These are phyloP conservation scores for Nakaseomyces glabratus DNA, from an alignment of 1,139 yeast genomes.

Conservation along the genomic window DNA sequence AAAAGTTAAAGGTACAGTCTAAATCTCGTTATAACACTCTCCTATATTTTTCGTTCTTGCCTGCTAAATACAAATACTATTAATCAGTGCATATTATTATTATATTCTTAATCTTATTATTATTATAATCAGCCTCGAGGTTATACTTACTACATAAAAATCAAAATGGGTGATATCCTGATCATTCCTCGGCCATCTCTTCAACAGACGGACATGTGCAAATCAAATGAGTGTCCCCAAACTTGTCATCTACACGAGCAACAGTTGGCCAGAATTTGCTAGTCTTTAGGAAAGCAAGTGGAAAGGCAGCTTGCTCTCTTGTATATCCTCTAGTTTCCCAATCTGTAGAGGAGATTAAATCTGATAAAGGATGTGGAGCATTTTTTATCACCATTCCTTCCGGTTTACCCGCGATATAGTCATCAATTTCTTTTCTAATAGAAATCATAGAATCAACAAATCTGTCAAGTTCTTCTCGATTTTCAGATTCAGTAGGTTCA, in stretches of 20 bases:
- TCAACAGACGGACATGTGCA: conserved; percentile 89
- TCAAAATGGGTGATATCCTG: too few relatives aligned
- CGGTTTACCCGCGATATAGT: conserved; percentile 57
- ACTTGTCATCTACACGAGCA: conserved; percentile 84
- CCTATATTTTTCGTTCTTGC: too few relatives aligned
- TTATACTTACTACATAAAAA: too few relatives aligned
- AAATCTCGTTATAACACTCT: too few relatives aligned
- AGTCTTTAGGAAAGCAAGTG: conserved; percentile 60
- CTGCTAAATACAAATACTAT: too few relatives aligned
- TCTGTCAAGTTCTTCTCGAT: conserved; percentile 77
- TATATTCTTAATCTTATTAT: too few relatives aligned
- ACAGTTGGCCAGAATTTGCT: conserved; percentile 95
- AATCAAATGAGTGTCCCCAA: conserved; percentile 84
- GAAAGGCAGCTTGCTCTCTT: conserved; percentile 89
- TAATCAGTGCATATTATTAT: too few relatives aligned
- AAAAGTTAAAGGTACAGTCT: too few relatives aligned
- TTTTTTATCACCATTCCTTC: conserved; percentile 71
- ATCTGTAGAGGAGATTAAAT: conserved; percentile 49
- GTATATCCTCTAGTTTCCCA: conserved; percentile 89
- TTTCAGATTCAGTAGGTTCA: conserved; percentile 95
- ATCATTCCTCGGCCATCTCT: conserved; percentile 36
- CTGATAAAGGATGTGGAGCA: conserved; percentile 87
- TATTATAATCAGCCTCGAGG: too few relatives aligned
- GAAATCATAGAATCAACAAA: conserved; percentile 81
- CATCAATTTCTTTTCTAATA: conserved; percentile 74